Conservation (phyloP, 2,329 filamentous ascomycete species). For the Ceratocystis albifundus region DNA sequence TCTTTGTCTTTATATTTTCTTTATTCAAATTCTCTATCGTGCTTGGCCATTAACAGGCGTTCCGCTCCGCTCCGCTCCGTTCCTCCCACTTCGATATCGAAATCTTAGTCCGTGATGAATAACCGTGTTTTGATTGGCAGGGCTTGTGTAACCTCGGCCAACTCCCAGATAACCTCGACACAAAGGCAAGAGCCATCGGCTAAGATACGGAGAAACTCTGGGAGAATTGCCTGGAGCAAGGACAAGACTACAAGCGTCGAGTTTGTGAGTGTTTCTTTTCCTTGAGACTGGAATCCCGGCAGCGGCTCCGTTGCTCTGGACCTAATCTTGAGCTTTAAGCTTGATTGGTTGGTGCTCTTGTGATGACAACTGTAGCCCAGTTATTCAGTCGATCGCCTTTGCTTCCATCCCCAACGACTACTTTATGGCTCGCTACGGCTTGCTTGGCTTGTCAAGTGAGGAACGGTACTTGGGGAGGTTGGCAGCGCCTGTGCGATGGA, state of each 20-base stretch:
- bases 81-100: no score
- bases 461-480: no score
- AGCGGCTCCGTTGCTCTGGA: not conserved
- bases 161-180: not conserved
- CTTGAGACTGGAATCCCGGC: not conserved
- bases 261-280: no score
- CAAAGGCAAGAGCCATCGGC: not conserved
- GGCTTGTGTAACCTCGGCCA: not conserved
- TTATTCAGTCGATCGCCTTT: no score
- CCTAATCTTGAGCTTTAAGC: not conserved
- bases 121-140: no score
- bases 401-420: no score
- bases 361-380: no score
- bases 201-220: not conserved
- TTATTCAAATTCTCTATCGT: constrained; percentile 4
- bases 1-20: not conserved
- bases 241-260: no score
- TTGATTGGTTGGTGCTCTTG: no score
- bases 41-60: not conserved
- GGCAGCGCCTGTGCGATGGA: no score
- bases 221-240: not conserved
- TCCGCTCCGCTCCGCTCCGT: no score
- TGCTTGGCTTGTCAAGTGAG: not conserved
- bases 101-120: no score
- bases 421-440: not conserved